phyloP scores from a whole-genome alignment of 1,139 yeast genomes.

The Taphrina communis region DNA sequence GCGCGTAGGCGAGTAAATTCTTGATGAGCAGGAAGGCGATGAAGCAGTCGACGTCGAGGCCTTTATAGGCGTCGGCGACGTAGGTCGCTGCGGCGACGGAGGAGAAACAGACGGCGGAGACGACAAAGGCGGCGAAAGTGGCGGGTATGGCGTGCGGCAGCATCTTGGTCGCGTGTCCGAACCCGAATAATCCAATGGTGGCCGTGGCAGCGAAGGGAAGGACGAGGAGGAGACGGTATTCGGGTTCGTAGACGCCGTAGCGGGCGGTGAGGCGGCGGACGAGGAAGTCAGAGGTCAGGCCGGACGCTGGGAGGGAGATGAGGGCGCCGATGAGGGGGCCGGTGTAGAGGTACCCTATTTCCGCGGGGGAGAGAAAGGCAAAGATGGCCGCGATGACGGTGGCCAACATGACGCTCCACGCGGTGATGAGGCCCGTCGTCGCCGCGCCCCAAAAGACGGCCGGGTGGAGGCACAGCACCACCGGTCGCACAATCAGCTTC shows the following conservation, averaged over 20 bases:
- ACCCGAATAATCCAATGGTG: constrained; percentile 59
- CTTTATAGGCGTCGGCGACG: constrained; percentile 46
- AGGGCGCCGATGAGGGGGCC: constrained; percentile 45
- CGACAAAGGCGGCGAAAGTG: constrained; percentile 45
- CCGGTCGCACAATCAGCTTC: constrained; percentile 45
- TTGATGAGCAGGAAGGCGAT: constrained; percentile 45
- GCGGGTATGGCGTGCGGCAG: constrained; percentile 42
- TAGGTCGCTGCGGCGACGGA: constrained; percentile 45
- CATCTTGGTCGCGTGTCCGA: constrained; percentile 57
- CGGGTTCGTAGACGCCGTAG: constrained; percentile 62
- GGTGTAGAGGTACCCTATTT: constrained; percentile 45
- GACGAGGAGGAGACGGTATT: constrained; percentile 58
- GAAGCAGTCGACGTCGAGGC: constrained; percentile 45
- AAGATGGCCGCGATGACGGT: constrained; percentile 46
- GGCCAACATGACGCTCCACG: constrained; percentile 46
- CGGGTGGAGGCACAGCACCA: constrained; percentile 44
- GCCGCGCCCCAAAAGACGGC: constrained; percentile 45
- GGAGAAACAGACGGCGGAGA: constrained; percentile 45
- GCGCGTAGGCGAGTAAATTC: constrained; percentile 45
- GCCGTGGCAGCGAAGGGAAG: constrained; percentile 55
- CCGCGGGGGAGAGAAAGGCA: constrained; percentile 43
- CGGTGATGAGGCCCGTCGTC: constrained; percentile 45
- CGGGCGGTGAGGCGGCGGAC: constrained; percentile 48
- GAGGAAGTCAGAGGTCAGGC: constrained; percentile 42
- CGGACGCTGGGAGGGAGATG: constrained; percentile 45